phyloP scores from a whole-genome alignment of 1,284 basidiomycete species.

The Testicularia cyperi region DNA sequence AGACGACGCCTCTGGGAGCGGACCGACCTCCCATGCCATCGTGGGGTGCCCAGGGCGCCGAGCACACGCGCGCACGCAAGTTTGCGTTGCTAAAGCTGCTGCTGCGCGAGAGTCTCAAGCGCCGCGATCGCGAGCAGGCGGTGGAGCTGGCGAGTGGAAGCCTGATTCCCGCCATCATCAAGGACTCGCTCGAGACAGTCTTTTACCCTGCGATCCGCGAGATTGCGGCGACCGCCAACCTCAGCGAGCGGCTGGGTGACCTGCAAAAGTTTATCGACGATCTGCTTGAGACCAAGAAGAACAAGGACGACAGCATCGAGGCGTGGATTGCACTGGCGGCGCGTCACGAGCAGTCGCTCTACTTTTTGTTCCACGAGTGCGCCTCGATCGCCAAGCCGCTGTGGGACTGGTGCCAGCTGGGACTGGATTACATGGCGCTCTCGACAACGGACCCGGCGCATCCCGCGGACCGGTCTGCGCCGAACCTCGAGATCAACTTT shows the following conservation, averaged over 20 bases:
- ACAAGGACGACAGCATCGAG: conserved; percentile 35
- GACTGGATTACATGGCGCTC: conserved; percentile 54
- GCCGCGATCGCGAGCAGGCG: conserved; percentile 53
- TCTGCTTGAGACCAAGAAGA: conserved; percentile 46
- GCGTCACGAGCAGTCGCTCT: conserved; percentile 55
- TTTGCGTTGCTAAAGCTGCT: conserved; percentile 55
- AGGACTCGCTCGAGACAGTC: conserved; percentile 51
- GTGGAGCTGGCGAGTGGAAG: conserved; percentile 49
- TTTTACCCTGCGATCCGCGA: conserved; percentile 50
- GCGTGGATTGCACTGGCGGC: conserved; percentile 55
- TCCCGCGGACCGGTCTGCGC: conserved; percentile 48
- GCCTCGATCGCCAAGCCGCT: conserved; percentile 49
- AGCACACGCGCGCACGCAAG: conserved; percentile 46
- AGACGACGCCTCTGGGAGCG: conserved; percentile 38
- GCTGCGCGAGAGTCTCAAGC: conserved; percentile 50
- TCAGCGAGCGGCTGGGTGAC: conserved; percentile 52
- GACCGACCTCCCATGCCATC: conserved; percentile 25
- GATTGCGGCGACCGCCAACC: conserved; percentile 42
- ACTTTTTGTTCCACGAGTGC: conserved; percentile 54
- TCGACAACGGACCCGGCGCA: conserved; percentile 53
- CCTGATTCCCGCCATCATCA: conserved; percentile 51
- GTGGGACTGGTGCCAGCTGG: conserved; percentile 52
- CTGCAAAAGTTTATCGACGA: conserved; percentile 56
- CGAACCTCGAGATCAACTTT: conserved; percentile 56
- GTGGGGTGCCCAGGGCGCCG: conserved; percentile 39